Base-by-base conservation (phyloP, 1,284 basidiomycete species). In the Cryptococcus floricola region DNA sequence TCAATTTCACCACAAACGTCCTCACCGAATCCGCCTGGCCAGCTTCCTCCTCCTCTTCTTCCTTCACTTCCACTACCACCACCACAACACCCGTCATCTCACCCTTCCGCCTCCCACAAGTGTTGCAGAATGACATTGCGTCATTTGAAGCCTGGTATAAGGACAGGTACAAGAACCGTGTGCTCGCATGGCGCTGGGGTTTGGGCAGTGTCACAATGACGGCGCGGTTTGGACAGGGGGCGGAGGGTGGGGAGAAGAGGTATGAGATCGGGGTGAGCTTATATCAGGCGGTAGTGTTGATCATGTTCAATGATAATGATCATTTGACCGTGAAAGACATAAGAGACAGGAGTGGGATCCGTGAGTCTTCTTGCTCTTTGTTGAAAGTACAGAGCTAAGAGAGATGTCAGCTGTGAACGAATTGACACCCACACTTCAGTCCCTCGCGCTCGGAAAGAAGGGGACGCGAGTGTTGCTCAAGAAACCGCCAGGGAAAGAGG, bases 221-320 rank as follows among this genome's bases (percentile, higher is more conserved):
- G 47, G 88, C 84, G 2, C 75, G 80, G 41, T 95, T 96, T 78
- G 80, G 77, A 28, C 73, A 56, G 1, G 89, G 86, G 0, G 3
- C 23, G 23, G 23, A 23, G 6, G 31, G 31, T 6, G 31, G 31
- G 2, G 31, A 34, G 31, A 34, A 34, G 2, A 76, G 80, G 64
- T 97, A 97, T 76, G 94, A 98, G 75, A 81, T 98, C 41, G 85
- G 87, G 9, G 87, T 98, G 60, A 93, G 89, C 66, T 80, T 97
- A 66, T 93, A 90, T 75, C 96, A 99, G 74, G 87, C 88, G 0
- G 76, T 90, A 5, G 83, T 96, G 1, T 78, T 98, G 0, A 77
- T 98, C n/a, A 80, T 92, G n/a, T 98, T 98, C 82, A 93, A 95
- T 67, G 83, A 87, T 1, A 79, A 63, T 38, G 71, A 75, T 41